These are phyloP conservation scores for Fraxinus greggii DNA, from an alignment of 305 asterid species.

Conservation along the genomic window DNA sequence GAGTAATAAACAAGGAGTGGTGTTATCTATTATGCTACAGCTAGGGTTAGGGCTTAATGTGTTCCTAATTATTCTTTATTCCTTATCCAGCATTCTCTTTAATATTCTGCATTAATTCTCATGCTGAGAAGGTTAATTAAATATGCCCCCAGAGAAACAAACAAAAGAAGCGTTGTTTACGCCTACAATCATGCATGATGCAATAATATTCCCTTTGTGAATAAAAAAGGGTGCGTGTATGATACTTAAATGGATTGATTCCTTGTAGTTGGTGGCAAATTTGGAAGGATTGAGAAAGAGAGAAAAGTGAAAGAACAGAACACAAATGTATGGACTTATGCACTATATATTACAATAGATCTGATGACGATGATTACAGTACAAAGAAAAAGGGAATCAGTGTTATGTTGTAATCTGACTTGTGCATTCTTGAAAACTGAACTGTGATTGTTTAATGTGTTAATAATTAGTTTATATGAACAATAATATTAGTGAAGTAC, in stretches of 20 bases:
- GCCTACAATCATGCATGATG: constrained; percentile 41
- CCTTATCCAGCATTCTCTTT: constrained; percentile 4
- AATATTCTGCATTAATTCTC: constrained; percentile 27
- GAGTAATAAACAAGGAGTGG: constrained; percentile 10
- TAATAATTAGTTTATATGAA: neutral
- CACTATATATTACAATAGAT: constrained; percentile 24
- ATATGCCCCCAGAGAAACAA: constrained; percentile 27
- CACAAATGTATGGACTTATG: constrained; percentile 57
- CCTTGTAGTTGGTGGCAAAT: constrained; percentile 81
- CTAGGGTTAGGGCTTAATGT: constrained; percentile 38
- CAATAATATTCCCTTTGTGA: constrained; percentile 58
- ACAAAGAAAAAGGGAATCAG: constrained; percentile 77
- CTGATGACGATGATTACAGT: constrained; percentile 35
- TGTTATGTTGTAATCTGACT: constrained; percentile 69
- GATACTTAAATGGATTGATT: constrained; percentile 66
- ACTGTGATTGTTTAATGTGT: constrained; percentile 28
- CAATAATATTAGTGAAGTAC: constrained; percentile 35
- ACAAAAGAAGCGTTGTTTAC: constrained; percentile 48
- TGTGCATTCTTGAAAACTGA: constrained; percentile 33
- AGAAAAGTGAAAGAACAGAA: constrained; percentile 48
- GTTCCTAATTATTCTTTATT: constrained; percentile 30
- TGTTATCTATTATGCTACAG: constrained; percentile 11
- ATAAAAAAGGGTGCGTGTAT: constrained; percentile 43
- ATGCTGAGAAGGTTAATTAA: constrained; percentile 26
- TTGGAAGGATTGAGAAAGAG: constrained; percentile 80